Conservation (phyloP, 2,329 filamentous ascomycete genomes). For the Waltergamsia citrina region DNA sequence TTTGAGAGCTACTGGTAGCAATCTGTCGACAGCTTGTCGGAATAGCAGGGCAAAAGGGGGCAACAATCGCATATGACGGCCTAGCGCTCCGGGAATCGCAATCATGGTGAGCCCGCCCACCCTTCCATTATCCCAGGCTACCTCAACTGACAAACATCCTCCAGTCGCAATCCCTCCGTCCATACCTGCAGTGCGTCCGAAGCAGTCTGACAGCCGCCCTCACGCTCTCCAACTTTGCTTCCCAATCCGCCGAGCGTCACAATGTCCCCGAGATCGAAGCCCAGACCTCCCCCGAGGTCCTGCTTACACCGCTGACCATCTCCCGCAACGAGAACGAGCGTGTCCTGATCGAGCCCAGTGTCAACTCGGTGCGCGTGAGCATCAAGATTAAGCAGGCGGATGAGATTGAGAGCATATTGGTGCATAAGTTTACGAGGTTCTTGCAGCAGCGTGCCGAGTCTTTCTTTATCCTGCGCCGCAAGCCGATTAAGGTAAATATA, state of each 20-base stretch:
- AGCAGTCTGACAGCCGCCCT: conserved; percentile 90
- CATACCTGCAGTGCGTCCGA: conserved; percentile 93
- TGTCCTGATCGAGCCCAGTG: conserved; percentile 89
- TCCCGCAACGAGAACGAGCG: conserved; percentile 95
- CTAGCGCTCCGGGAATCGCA: conserved; percentile 3
- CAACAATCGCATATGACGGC: conserved; percentile 1
- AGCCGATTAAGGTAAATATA: conserved; percentile 76
- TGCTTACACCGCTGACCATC: conserved; percentile 83
- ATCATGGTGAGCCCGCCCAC: conserved; percentile 6
- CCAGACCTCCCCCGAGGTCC: conserved; percentile 81
- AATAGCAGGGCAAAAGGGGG: no score
- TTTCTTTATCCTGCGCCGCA: conserved; percentile 92
- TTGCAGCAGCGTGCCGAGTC: conserved; percentile 69
- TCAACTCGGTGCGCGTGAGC: conserved; percentile 95
- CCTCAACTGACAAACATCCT: not conserved
- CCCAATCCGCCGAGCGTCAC: conserved; percentile 90
- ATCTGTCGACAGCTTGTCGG: no score
- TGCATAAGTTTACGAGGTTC: conserved; percentile 98
- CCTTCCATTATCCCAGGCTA: conserved; percentile 8
- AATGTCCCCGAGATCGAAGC: conserved; percentile 98
- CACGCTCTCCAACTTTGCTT: conserved; percentile 84
- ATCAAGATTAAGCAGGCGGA: conserved; percentile 99
- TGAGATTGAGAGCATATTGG: conserved; percentile 95
- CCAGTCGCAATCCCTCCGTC: conserved; percentile 90
- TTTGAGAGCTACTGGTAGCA: no score